phyloP scores from a whole-genome alignment of 768 basidiomycete species.

The Suillus subalutaceus region DNA sequence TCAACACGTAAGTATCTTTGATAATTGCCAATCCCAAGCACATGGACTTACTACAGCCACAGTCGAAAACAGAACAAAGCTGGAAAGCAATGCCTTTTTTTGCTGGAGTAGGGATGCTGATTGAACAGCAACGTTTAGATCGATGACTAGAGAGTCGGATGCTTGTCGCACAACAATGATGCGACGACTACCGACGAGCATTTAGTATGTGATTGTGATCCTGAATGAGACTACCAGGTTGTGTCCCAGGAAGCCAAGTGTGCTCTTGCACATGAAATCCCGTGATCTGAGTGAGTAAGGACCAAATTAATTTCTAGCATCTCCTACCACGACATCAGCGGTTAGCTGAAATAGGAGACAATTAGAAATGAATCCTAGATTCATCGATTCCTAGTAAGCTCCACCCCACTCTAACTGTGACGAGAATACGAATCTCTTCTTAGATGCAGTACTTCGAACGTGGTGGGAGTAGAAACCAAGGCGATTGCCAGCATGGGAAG shows the following conservation, averaged over 20 bases:
- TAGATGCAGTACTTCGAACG: not conserved
- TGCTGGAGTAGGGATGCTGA: not conserved
- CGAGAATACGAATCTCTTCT: not conserved
- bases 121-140: not conserved
- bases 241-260: not conserved
- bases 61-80: not conserved
- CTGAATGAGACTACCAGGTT: not conserved
- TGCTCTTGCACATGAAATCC: not conserved
- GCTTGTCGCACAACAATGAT: not conserved
- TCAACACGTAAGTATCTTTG: not conserved
- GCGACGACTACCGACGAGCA: not conserved
- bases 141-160: not conserved
- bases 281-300: not conserved
- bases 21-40: not conserved
- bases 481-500: not conserved
- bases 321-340: not conserved
- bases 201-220: not conserved
- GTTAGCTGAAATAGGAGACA: not conserved
- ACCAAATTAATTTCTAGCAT: not conserved
- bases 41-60: not conserved
- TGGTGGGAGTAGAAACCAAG: slow-evolving; percentile 3
- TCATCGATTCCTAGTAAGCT: not conserved
- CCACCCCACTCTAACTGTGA: not conserved
- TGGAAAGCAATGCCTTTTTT: not conserved
- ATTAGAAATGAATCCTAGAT: not conserved